A percentile compares a stretch with the other conserved stretches of the same genome.
Evolutionary conservation across 768 basidiomycete species (phyloP).

Genomic region (Asterophora lycoperdoides): DNA sequence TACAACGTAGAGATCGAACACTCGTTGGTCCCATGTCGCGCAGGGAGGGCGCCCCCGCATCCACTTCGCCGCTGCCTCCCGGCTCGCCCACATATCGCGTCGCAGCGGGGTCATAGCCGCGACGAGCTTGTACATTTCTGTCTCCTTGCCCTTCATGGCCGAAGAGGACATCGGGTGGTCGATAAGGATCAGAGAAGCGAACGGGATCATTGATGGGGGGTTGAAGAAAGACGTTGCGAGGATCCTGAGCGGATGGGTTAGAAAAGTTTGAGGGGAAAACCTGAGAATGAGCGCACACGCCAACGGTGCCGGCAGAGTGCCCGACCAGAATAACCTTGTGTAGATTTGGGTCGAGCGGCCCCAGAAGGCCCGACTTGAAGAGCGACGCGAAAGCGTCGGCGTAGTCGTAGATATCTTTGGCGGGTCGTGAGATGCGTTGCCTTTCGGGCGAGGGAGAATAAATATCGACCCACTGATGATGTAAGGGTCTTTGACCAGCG

Average conservation of each 20-base stretch:
- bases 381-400: conserved; percentile 26
- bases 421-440: no score
- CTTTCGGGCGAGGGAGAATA: not conserved
- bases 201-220: conserved; percentile 24
- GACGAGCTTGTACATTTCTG: conserved; percentile 25
- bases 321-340: conserved; percentile 27
- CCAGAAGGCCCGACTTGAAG: conserved; percentile 23
- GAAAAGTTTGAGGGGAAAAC: not conserved
- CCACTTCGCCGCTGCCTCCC: no score
- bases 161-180: conserved; percentile 22
- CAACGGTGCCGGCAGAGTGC: conserved; percentile 28
- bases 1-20: no score
- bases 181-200: conserved; percentile 23
- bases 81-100: conserved; percentile 23
- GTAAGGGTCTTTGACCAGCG: conserved; percentile 15
- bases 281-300: not conserved
- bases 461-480: conserved; percentile 18
- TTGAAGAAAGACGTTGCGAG: conserved; percentile 25
- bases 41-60: conserved; percentile 22
- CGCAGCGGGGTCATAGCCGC: conserved; percentile 19
- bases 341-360: conserved; percentile 17
- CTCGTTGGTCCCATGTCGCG: no score
- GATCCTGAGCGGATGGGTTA: conserved; percentile 11
- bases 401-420: conserved; percentile 31
- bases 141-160: conserved; percentile 18